These are phyloP conservation scores for Austroboletus eburneus DNA, from an alignment of 768 basidiomycete genomes.

Conservation along the genomic window DNA sequence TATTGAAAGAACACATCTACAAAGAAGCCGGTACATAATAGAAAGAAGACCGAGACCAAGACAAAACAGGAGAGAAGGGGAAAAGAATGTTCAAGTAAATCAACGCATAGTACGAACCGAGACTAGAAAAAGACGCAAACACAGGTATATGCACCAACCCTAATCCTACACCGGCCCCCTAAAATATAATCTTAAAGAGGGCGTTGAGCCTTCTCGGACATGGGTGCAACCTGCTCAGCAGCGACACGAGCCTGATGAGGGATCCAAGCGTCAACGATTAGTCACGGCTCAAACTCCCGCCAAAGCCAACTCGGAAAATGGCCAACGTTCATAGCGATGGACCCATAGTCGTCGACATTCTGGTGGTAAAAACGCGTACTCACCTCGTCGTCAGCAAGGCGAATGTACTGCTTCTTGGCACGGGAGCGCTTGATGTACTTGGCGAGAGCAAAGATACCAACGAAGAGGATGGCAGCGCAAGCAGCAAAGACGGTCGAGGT, in stretches of 20 bases:
- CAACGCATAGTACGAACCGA: constrained; percentile 15
- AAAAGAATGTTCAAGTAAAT: constrained; percentile 15
- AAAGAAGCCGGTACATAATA: constrained; percentile 5
- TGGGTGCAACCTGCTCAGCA: constrained; percentile 17
- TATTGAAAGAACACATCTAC: constrained; percentile 14
- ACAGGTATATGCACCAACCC: constrained; percentile 3
- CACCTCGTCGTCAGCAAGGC: constrained; percentile 37
- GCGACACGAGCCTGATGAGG: constrained; percentile 15
- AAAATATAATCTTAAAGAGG: constrained; percentile 16
- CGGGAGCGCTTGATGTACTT: constrained; percentile 35
- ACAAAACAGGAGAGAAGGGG: not conserved
- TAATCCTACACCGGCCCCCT: not conserved
- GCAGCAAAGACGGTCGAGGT: constrained; percentile 32
- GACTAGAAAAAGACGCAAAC: constrained; percentile 3
- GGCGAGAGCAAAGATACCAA: constrained; percentile 31
- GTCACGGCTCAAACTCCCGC: constrained; percentile 4
- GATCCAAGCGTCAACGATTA: constrained; percentile 3
- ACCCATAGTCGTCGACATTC: constrained; percentile 11
- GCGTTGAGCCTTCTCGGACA: constrained; percentile 27
- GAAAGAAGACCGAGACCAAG: constrained; percentile 4
- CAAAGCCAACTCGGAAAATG: constrained; percentile 3
- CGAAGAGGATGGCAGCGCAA: constrained; percentile 35
- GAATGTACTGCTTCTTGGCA: constrained; percentile 32
- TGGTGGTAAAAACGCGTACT: constrained; percentile 8
- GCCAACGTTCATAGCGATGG: constrained; percentile 4